Evolutionary conservation across 306 rosid species (phyloP), one percentile per base, ranked within the genome.

Genomic region (Luffa aegyptiaca): DNA sequence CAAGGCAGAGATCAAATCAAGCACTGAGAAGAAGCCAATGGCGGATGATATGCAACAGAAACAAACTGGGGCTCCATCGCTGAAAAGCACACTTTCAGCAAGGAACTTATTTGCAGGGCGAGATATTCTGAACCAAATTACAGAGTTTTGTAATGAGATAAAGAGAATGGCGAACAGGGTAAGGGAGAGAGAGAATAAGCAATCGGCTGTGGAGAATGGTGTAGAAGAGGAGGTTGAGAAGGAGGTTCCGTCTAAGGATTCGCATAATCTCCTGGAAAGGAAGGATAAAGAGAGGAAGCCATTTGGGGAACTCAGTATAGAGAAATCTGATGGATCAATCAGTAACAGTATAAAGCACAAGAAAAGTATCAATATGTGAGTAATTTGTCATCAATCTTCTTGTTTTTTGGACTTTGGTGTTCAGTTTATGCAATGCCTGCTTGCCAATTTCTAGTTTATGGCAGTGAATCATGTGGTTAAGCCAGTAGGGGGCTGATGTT

Each of bases 131-230:
- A 90, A 87, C 78, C 99, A 91, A 83, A 90, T 96, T 82, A 87
- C 98, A 2, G 99, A 91, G 59, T 93, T 96, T 84, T 96, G 97
- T 81, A 88, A 79, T 64, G 99, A 96, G 36, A 81, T 96, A 87
- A 96, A 93, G 89, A 91, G 86, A 85, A 65, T 96, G 89, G 94
- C 96, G 0, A 83, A 69, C 49, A 88, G 92, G 83, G 82, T 81
- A 0, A 91, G 79, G 83, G 97, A 90, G 86, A 84, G 86, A 82
- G 97, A 91, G 74, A 83, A 87, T 76, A 92, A 84, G 77, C 81
- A 48, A 55, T 46, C 59, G 72, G 82, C 51, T 39, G 82, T 62
- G 14, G 49, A 18, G 65, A 87, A 82, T 83, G 79, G 76, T 66
- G 77, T 78, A 44, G 90, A 52, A 63, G 75, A 44, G 26, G 83